A percentile compares a stretch with the other conserved stretches of the same genome.
These are phyloP conservation scores for Suhomyces maxii DNA, from an alignment of 1,139 yeast genomes.

Conservation along the genomic window DNA sequence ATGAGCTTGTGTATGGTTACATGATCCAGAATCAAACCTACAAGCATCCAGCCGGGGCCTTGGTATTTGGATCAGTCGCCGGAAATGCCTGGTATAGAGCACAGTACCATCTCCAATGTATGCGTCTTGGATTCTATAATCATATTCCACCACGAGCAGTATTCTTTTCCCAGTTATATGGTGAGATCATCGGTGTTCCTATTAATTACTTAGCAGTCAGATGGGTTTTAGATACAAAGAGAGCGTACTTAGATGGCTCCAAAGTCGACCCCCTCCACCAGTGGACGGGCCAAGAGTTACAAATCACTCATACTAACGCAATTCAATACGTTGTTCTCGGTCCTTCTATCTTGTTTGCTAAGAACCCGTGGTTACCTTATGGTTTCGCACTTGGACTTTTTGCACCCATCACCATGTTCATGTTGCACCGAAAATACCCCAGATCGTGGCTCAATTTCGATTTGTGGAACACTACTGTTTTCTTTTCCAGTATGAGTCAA, in stretches of 20 bases:
- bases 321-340: conserved; percentile 53
- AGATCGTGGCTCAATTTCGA: conserved; percentile 27
- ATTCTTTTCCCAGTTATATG: conserved; percentile 49
- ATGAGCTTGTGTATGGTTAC: conserved; percentile 49
- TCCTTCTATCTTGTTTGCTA: conserved; percentile 40
- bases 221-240: conserved; percentile 45
- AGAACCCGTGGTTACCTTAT: conserved; percentile 42
- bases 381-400: conserved; percentile 45
- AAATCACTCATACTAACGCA: conserved; percentile 46
- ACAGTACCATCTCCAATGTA: conserved; percentile 49
- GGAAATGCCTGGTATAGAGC: conserved; percentile 58
- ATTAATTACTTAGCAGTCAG: conserved; percentile 46
- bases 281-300: conserved; percentile 52
- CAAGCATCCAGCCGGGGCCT: conserved; percentile 49
- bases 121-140: conserved; percentile 50
- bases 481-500: conserved; percentile 47
- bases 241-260: conserved; percentile 39
- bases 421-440: conserved; percentile 27
- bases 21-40: conserved; percentile 33
- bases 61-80: conserved; percentile 50
- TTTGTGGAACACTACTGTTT: conserved; percentile 50
- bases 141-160: conserved; percentile 49
- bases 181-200: conserved; percentile 52
- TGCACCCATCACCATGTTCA: conserved; percentile 36
- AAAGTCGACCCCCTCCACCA: conserved; percentile 47